Base-by-base conservation (phyloP, 2,329 filamentous ascomycete genomes). In the Aschersonia sp. region DNA sequence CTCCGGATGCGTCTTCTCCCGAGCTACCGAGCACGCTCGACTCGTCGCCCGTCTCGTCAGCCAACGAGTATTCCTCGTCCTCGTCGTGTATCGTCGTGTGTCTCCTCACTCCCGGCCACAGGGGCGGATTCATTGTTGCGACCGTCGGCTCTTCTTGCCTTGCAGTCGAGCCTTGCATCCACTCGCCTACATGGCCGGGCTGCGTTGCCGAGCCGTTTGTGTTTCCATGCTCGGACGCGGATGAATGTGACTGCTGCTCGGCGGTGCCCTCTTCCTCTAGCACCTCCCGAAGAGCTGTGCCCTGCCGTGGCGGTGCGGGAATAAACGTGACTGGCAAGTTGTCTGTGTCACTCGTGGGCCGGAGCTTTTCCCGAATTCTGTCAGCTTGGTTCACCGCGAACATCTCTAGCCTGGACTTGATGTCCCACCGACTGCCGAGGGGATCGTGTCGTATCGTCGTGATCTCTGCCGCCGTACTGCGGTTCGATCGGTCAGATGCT, bases 371-470 rank as follows among this genome's bases (percentile, higher is more conserved):
- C 7, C 77, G 67, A 5, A 82, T 59, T 56, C 69, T 74, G 52
- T 82, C 78, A 1, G 77, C 79, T 51, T 82, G 77, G 5, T 68
- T 71, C 1, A 69, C 75, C 1, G 78, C 77, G 54, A 82, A 82
- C 45, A 80, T 73, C 50, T 83, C 79, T 1, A 82, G 58, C 10
- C 77, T 70, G 7, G 66, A 66, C 35, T 70, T 71, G 7, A 82
- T 55, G 55, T 81, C 77, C 78, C 78, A 82, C 42, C 69, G 63
- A 30, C 57, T 55, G 12, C 55, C 48, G 20, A 49, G 29, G 6
- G 47, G 30, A n/a, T 54, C 56, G 7, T 56, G 56, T 9, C 52
- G 55, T 3, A 47, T 45, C 44, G 43, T n/a, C 32, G 45, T 30
- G 1, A 28, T 31, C 31, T 45, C 45, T 42, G 47, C 35, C 4